Evolutionary conservation across 148 eudicot species (phyloP), one percentile per base, ranked within the genome.

Genomic region (Vaccinium macrocarpon): DNA sequence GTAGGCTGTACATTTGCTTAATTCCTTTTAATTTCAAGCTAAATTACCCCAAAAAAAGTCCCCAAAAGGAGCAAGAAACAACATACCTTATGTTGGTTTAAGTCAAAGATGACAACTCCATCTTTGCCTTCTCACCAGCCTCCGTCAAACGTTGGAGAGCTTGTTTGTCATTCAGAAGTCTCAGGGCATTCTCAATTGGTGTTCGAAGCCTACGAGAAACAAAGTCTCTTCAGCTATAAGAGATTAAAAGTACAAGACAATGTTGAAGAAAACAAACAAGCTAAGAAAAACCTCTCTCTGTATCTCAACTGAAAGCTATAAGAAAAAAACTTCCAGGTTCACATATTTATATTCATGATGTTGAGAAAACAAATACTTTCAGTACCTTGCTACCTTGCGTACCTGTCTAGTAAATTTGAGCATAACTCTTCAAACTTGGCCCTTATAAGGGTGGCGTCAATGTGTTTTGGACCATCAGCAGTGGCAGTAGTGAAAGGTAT

Each of bases 401-500:
- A 95, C 99, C 98, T 97, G 88, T 97, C 99, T 55, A 97, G 90
- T 55, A 95, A 93, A 79, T 97, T 98, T 19, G 98, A 92, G 81
- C 99, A 95, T 80, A 97, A 82, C 64, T 97, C 99, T 84, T 97
- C 99, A 82, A 97, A 97, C 86, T 97, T 95, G 53, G 98, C 99
- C 84, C 98, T 92, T 61, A 98, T 95, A 86, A 97, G 85, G 46
- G 98, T 95, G 62, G 98, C 89, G 80, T 97, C 98, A 29, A 97
- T 97, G 87, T 97, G 98, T 83, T 97, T 97, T 64, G 99, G 99
- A 35, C 99, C 99, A 87, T 95, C 98, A 27, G 98, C 94, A 66
- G 98, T 97, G 12, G 99, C 99, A 62, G 99, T 95, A 72, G 95
- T 93, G 88, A 97, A 97, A n/a, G 97, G 99, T 90, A 97, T 87